phyloP scores from a whole-genome alignment of 345 rosid genomes.

The Populus nigra region DNA sequence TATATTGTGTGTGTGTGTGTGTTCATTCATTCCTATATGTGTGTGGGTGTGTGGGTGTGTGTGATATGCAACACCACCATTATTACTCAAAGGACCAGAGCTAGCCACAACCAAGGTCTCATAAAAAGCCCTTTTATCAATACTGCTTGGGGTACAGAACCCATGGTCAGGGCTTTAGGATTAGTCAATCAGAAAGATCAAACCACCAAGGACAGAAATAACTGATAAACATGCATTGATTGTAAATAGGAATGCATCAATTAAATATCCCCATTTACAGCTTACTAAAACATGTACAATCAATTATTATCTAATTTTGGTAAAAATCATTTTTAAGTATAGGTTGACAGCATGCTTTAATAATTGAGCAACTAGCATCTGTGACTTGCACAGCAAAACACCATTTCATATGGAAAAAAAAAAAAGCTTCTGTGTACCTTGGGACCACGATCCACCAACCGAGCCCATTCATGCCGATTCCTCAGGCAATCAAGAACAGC shows the following conservation, averaged over 20 bases:
- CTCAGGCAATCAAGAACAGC: constrained; percentile 99
- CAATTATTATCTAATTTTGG: background rate
- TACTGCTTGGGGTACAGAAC: background rate
- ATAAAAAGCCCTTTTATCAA: background rate
- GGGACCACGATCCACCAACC: constrained; percentile 96
- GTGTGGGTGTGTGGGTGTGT: no score
- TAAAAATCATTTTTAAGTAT: background rate
- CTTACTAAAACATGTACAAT: background rate
- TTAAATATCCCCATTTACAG: background rate
- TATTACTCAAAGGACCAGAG: background rate
- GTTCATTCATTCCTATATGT: no score
- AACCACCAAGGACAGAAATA: background rate
- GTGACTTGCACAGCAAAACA: background rate
- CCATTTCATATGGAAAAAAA: background rate
- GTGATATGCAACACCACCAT: background rate
- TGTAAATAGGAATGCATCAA: background rate
- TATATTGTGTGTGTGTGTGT: no score
- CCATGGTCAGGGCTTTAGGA: no score
- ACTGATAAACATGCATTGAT: background rate
- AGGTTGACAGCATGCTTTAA: background rate
- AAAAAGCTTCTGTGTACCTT: constrained; percentile 48
- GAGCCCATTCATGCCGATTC: constrained; percentile 97
- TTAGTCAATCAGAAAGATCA: background rate
- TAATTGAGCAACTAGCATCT: background rate
- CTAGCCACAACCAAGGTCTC: background rate